Evolutionary conservation across 306 rosid species (phyloP).

Genomic region (Canavalia ensiformis): DNA sequence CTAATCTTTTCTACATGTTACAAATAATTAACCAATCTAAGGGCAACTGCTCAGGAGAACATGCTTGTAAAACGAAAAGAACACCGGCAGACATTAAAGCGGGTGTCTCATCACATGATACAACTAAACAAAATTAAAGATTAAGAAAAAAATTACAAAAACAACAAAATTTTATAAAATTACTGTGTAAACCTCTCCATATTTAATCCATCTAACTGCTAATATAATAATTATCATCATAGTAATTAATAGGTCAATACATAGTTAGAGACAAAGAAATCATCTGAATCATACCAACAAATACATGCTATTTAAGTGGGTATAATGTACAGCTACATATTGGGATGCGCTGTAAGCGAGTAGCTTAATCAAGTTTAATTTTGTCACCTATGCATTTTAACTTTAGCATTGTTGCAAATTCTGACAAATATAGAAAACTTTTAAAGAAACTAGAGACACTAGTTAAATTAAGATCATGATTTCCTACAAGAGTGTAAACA

Average conservation of each 20-base stretch:
- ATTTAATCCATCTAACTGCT: not conserved
- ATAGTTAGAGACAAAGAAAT: conserved; percentile 12
- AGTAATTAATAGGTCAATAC: conserved; percentile 11
- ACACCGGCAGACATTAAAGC: not conserved
- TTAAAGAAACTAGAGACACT: not conserved
- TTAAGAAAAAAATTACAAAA: not conserved
- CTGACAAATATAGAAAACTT: conserved; percentile 1
- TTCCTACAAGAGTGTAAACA: not conserved
- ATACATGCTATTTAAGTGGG: conserved; percentile 13
- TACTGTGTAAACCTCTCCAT: not conserved
- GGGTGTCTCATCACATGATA: not conserved
- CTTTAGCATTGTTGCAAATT: not conserved
- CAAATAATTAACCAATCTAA: conserved; percentile 15
- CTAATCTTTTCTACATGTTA: conserved; percentile 9
- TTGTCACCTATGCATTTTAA: not conserved
- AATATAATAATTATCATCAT: not conserved
- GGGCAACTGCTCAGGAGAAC: not conserved
- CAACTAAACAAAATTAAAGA: not conserved
- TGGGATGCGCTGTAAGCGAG: not conserved
- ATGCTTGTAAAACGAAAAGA: conserved; percentile 1
- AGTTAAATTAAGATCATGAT: not conserved
- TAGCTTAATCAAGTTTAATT: conserved; percentile 17
- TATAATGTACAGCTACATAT: not conserved
- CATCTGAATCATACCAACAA: not conserved
- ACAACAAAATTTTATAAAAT: not conserved